Base-by-base conservation (phyloP, 2,329 filamentous ascomycete genomes). In the Thielaviopsis euricoi region DNA sequence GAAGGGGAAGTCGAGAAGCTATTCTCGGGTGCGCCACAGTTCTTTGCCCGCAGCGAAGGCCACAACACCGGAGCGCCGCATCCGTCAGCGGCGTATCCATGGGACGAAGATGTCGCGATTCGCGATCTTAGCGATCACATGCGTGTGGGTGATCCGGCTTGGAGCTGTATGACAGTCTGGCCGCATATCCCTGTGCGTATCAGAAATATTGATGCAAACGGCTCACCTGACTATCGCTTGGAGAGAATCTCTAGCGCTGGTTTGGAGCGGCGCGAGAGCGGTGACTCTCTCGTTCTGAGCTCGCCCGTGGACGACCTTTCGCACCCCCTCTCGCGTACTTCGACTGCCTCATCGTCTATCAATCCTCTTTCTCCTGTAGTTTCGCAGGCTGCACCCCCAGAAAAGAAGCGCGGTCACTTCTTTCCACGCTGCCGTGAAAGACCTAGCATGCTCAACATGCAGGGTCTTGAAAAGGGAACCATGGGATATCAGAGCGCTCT, bases 21-120 rank as follows among this genome's bases (percentile, higher is more conserved):
- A 64, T 88, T 87, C 72, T 85, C 83, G 25, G 84, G 85, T n/a
- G 85, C 85, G 50, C 85, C 85, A 62, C 83, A 86, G 66, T 87
- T 84, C 71, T 82, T 81, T 67, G 76, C 80, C 63, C 76, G 79
- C 56, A 77, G 75, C 59, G 76, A 81, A 63, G 77, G 78, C 46
- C 78, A 82, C 67, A 78, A 74, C 66, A 76, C 75, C 60, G 80
- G 76, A 55, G 78, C 80, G 43, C 78, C 79, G 22, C 76, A 81
- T 63, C 82, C 83, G 22, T 80, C 74, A 53, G 81, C 83, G 26
- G 79, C 80, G 43, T 87, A 82, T 65, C 83, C 83, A 1, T 86
- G 82, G 76, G 80, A 87, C 66, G 75, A 79, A 61, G 73, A 77
- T 61, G 68, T 85, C 59, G 71, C 75, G 63, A 80, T 83, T 63